These are phyloP conservation scores for Diaporthe capsici DNA, from an alignment of 2,329 filamentous ascomycete genomes.

Conservation along the genomic window DNA sequence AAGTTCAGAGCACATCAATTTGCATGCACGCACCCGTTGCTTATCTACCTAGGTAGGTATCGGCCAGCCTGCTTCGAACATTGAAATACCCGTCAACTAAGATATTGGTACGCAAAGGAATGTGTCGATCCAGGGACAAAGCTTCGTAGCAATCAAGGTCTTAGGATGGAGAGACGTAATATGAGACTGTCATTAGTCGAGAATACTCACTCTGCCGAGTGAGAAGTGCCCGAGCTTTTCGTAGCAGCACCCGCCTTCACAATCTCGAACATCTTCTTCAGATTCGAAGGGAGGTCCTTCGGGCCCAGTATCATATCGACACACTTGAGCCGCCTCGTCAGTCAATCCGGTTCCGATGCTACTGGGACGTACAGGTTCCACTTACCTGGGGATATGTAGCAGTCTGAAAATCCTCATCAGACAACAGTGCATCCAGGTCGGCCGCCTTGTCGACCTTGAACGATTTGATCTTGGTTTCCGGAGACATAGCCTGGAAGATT, in stretches of 20 bases:
- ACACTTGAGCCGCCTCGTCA: background rate
- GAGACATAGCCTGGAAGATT: background rate
- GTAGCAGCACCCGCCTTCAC: background rate
- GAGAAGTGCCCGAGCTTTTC: background rate
- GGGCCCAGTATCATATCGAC: constrained; percentile 1
- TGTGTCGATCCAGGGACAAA: background rate
- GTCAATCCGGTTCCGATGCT: background rate
- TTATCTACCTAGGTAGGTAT: background rate
- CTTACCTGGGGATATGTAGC: background rate
- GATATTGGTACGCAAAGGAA: background rate
- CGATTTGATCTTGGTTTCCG: background rate
- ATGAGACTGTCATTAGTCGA: background rate
- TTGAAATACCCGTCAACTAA: background rate
- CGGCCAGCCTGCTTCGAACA: background rate
- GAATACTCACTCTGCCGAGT: background rate
- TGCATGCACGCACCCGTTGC: background rate
- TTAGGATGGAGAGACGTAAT: background rate
- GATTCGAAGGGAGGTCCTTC: background rate
- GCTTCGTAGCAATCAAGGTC: too few species aligned
- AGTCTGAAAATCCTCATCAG: background rate
- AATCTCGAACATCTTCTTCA: background rate
- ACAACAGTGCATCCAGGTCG: background rate
- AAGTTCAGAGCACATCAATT: background rate
- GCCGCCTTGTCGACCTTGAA: constrained; percentile 1
- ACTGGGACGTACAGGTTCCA: too few species aligned